Conservation (phyloP, 768 basidiomycete species). For the Phylloporus scabripes region DNA sequence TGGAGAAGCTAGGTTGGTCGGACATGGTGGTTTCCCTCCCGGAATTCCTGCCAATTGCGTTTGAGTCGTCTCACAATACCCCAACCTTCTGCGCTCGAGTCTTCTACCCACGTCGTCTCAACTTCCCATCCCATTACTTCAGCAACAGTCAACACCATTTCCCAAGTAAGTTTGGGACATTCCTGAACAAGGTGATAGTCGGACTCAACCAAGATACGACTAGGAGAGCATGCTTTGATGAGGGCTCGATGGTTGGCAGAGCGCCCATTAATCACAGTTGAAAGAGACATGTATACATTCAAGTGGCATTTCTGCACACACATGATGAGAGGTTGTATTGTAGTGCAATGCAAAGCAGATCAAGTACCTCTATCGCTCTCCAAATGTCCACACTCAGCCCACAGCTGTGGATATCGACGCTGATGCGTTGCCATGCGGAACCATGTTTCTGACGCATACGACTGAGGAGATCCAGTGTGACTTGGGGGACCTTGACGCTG, state of each 20-base stretch:
- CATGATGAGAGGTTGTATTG: constrained; percentile 7
- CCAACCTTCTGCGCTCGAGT: constrained; percentile 37
- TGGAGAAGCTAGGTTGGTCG: neutral
- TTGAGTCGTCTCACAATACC: constrained; percentile 65
- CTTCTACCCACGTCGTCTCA: constrained; percentile 52
- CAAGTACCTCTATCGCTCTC: constrained; percentile 62
- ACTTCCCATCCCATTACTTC: constrained; percentile 72
- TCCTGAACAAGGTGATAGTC: constrained; percentile 69
- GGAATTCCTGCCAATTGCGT: constrained; percentile 67
- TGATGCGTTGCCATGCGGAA: constrained; percentile 57
- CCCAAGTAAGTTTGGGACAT: constrained; percentile 63
- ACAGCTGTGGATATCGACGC: constrained; percentile 87
- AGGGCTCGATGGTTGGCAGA: constrained; percentile 59
- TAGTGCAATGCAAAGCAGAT: neutral
- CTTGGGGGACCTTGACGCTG: constrained; percentile 72
- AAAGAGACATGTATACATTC: constrained; percentile 85
- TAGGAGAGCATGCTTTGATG: constrained; percentile 54
- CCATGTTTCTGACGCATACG: constrained; percentile 56
- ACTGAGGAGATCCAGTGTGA: constrained; percentile 60
- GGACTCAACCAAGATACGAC: constrained; percentile 80
- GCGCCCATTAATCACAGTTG: constrained; percentile 77
- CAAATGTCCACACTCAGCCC: constrained; percentile 76
- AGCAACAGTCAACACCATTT: constrained; percentile 68
- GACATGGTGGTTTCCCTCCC: constrained; percentile 33
- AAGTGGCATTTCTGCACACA: constrained; percentile 52